Base-by-base conservation (phyloP, 345 rosid genomes). In the Moricandia arvensis region DNA sequence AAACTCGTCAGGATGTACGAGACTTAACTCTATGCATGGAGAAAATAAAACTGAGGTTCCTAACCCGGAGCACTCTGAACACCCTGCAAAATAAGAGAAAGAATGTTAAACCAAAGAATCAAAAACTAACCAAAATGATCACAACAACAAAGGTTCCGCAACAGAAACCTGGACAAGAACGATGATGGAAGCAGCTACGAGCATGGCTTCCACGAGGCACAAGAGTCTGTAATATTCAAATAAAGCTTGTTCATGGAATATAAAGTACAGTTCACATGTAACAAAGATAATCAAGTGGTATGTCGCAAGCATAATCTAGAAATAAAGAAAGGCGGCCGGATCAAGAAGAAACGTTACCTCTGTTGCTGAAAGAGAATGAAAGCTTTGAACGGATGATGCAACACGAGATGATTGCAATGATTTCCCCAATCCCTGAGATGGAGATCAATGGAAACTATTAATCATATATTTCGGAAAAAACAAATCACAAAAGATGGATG, bases 141-240 rank as follows among this genome's bases (percentile, higher is more conserved):
- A n/a, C 10, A 27, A 60, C n/a, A 4, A 13, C 18, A 67, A 10
- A 60, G 59, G 17, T 60, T 29, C n/a, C 21, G 21, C 15, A 53
- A 16, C 29, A 53, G 47, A 64, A 65, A 89, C 91, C 95, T 49
- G 87, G 83, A 18, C 84, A 72, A 67, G 82, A 66, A 68, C 83
- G 82, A 70, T 69, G 81, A 66, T 81, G 82, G 67, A 82, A 86
- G 73, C 82, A 87, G 75, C 83, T 82, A 73, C 83, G 75, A 57
- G 82, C 76, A 69, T 75, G 78, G 82, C 80, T 84, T 80, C 80
- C 83, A 16, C 79, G 73, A 69, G 80, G 79, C 71, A 81, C 75
- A 66, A 81, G 69, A 55, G 78, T 69, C 95, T 89, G 76, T 45
- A 77, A 66, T 80, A 68, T n/a, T 26, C 61, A 79, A 72, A 54